Evolutionary conservation across 2,329 filamentous ascomycete genomes (phyloP).

Genomic region (Nemania bipapillata): DNA sequence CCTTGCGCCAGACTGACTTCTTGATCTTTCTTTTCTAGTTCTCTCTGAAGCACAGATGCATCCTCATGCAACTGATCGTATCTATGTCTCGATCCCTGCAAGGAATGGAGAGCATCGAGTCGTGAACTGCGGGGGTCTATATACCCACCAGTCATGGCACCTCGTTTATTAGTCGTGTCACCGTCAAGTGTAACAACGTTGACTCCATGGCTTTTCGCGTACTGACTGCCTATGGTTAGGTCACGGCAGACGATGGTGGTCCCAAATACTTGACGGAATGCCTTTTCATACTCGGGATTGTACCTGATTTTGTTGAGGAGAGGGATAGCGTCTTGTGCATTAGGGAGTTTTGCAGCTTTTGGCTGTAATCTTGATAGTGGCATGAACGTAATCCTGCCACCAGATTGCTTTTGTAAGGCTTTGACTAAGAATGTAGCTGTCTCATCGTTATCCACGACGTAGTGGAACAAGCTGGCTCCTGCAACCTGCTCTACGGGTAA

Average conservation of each 20-base stretch:
- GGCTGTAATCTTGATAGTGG: constrained; percentile 84
- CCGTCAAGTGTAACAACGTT: constrained; percentile 95
- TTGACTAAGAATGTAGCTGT: constrained; percentile 86
- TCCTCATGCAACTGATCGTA: constrained; percentile 74
- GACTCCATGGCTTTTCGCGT: constrained; percentile 89
- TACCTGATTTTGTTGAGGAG: constrained; percentile 86
- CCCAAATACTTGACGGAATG: constrained; percentile 94
- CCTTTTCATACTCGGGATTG: constrained; percentile 79
- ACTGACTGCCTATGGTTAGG: constrained; percentile 85
- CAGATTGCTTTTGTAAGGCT: constrained; percentile 78
- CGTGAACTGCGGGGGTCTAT: constrained; percentile 87
- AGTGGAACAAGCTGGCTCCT: constrained; percentile 92
- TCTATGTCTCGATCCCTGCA: constrained; percentile 78
- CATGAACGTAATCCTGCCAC: constrained; percentile 93
- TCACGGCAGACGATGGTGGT: constrained; percentile 95
- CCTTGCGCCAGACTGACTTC: constrained; percentile 88
- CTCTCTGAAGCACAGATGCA: constrained; percentile 71
- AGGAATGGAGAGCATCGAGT: constrained; percentile 81
- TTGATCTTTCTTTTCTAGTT: constrained; percentile 84
- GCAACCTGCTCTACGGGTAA: constrained; percentile 93
- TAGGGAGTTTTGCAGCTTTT: constrained; percentile 78
- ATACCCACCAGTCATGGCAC: constrained; percentile 93
- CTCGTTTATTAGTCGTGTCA: constrained; percentile 93
- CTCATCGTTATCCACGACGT: constrained; percentile 90
- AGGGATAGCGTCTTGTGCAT: constrained; percentile 86